These are phyloP conservation scores for Hyphodiscus sp. DNA, from an alignment of 2,329 filamentous ascomycete genomes.

Conservation along the genomic window DNA sequence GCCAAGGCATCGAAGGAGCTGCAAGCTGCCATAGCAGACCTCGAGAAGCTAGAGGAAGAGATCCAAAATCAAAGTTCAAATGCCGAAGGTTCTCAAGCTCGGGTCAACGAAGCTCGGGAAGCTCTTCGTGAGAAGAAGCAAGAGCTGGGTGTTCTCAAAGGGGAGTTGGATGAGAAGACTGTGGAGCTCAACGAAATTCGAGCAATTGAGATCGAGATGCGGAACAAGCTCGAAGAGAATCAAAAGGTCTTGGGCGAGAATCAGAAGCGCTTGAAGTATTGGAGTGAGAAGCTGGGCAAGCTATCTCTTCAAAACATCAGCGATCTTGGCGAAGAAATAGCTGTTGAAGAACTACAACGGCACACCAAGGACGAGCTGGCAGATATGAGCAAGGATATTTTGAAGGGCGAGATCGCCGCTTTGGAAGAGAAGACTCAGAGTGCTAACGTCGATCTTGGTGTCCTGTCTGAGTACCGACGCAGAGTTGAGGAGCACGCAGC, in stretches of 20 bases:
- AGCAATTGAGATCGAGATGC: constrained; percentile 93
- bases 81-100: constrained; percentile 64
- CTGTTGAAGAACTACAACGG: constrained; percentile 59
- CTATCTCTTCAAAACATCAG: constrained; percentile 75
- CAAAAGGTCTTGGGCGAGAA: constrained; percentile 85
- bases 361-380: constrained; percentile 68
- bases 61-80: constrained; percentile 70
- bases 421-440: constrained; percentile 75
- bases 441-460: constrained; percentile 79
- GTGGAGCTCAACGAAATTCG: constrained; percentile 82
- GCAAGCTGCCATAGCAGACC: constrained; percentile 61
- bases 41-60: constrained; percentile 72
- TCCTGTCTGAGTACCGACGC: constrained; percentile 82
- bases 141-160: constrained; percentile 72
- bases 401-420: constrained; percentile 59
- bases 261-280: constrained; percentile 75
- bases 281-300: constrained; percentile 85
- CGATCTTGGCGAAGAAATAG: constrained; percentile 53
- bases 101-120: constrained; percentile 77
- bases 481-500: constrained; percentile 76
- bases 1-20: constrained; percentile 75
- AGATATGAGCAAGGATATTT: constrained; percentile 57
- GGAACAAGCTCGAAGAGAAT: constrained; percentile 94
- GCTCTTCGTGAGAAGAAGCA: constrained; percentile 72
- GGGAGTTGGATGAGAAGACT: constrained; percentile 79